A percentile compares a stretch with the other conserved stretches of the same genome.
Evolutionary conservation across 176 grass and related monocot genomes (phyloP).

Genomic region (Eragrostis curvula): DNA sequence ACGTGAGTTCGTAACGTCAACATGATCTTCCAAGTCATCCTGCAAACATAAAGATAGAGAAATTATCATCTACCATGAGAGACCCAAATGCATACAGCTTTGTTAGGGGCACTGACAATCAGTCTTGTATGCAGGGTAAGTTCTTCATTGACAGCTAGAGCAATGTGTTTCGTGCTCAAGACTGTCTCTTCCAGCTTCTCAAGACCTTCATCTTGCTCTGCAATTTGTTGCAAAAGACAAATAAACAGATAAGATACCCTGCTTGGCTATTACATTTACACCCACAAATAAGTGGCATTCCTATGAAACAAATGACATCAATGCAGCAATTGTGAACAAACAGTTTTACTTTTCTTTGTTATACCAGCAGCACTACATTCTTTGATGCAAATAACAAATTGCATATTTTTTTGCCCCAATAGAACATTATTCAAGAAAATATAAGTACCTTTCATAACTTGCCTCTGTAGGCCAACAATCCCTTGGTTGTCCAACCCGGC

Average conservation of each 20-base stretch:
- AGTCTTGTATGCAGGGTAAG: constrained; percentile 88
- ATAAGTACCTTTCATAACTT: constrained; percentile 88
- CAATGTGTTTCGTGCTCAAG: constrained; percentile 94
- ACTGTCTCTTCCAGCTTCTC: constrained; percentile 95
- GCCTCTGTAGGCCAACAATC: constrained; percentile 92
- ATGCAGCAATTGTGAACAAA: constrained; percentile 22
- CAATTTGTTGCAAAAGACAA: constrained; percentile 9
- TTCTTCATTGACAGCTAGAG: constrained; percentile 98
- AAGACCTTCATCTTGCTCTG: constrained; percentile 95
- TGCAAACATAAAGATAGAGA: constrained; percentile 48
- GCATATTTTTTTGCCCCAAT: constrained; percentile 43
- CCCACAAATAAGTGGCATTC: background rate
- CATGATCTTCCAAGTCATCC: constrained; percentile 83
- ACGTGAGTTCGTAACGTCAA: constrained; percentile 77
- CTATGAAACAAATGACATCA: constrained; percentile 3
- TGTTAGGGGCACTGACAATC: constrained; percentile 63
- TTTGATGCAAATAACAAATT: constrained; percentile 10
- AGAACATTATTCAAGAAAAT: background rate
- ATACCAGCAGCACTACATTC: background rate
- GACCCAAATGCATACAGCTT: background rate
- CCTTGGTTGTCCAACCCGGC: constrained; percentile 93
- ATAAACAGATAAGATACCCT: background rate
- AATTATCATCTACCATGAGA: constrained; percentile 21
- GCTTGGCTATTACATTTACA: background rate
- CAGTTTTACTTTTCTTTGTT: background rate